phyloP scores from a whole-genome alignment of 2,329 filamentous ascomycete genomes.

The Polychaeton citri region DNA sequence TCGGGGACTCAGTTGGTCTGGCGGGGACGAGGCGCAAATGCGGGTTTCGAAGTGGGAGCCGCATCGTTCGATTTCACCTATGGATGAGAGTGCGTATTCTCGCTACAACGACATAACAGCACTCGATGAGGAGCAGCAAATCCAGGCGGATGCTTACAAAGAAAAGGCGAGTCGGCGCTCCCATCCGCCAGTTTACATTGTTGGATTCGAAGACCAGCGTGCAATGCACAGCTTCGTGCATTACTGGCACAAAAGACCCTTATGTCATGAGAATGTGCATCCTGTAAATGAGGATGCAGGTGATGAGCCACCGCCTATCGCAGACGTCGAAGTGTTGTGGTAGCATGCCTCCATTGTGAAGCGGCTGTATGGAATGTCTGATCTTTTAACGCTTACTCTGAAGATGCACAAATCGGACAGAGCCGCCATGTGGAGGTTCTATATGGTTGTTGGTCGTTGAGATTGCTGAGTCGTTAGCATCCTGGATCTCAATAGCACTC shows the following conservation, averaged over 20 bases:
- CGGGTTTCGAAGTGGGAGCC: slow-evolving; percentile 16
- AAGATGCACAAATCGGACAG: no score
- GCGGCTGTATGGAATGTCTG: no score
- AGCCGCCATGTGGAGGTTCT: no score
- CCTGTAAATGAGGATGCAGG: slow-evolving; percentile 13
- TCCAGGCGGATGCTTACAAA: slow-evolving; percentile 8
- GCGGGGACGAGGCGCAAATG: slow-evolving; percentile 11
- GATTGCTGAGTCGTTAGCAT: no score
- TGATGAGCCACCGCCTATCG: slow-evolving; percentile 26
- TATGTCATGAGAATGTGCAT: slow-evolving; percentile 16
- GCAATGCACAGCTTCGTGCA: slow-evolving; percentile 41
- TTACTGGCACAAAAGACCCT: slow-evolving; percentile 37
- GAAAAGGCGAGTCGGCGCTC: slow-evolving; percentile 31
- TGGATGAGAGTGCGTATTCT: slow-evolving; percentile 2
- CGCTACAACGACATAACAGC: background rate
- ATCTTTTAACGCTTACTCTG: no score
- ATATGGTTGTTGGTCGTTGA: no score
- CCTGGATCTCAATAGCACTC: no score
- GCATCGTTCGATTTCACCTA: background rate
- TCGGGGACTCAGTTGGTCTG: slow-evolving; percentile 16
- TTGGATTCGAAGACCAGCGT: slow-evolving; percentile 41
- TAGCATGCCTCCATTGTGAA: no score
- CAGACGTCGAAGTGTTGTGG: slow-evolving; percentile 37
- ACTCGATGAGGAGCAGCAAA: background rate
- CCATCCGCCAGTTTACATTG: slow-evolving; percentile 24